Conservation (phyloP, 148 eudicot genomes). For the Cornus suecica region DNA sequence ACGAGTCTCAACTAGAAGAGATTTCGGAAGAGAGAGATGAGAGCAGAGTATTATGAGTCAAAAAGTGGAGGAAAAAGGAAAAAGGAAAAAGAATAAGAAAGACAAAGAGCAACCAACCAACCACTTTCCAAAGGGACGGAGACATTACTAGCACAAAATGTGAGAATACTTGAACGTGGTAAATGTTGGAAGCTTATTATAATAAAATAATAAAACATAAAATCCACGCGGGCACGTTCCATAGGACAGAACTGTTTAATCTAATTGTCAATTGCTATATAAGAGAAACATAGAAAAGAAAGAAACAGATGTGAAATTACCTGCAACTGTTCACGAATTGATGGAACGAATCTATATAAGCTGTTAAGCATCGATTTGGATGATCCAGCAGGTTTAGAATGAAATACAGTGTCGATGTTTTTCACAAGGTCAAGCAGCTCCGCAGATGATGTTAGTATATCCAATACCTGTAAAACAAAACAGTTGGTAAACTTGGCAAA, state of each 20-base stretch:
- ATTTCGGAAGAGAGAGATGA: background rate
- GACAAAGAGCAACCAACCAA: background rate
- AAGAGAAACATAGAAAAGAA: background rate
- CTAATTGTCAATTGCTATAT: background rate
- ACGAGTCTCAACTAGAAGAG: background rate
- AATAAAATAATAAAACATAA: background rate
- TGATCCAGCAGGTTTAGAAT: constrained; percentile 47
- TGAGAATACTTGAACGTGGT: background rate
- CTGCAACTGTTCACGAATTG: constrained; percentile 77
- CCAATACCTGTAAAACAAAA: constrained; percentile 51
- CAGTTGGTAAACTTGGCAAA: background rate
- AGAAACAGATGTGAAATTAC: constrained; percentile 28
- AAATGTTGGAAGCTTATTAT: background rate
- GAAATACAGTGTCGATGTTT: constrained; percentile 67
- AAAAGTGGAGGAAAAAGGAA: background rate
- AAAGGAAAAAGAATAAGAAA: background rate
- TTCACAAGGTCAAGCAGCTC: constrained; percentile 70
- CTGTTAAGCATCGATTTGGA: constrained; percentile 47
- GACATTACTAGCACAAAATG: background rate
- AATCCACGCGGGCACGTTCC: background rate
- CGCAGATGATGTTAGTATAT: constrained; percentile 59
- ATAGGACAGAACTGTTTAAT: background rate
- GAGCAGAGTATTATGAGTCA: background rate
- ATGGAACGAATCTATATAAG: constrained; percentile 60
- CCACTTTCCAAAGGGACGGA: background rate